Conservation (phyloP, 139 green algal genomes). For the Coccomyxa sp. region DNA sequence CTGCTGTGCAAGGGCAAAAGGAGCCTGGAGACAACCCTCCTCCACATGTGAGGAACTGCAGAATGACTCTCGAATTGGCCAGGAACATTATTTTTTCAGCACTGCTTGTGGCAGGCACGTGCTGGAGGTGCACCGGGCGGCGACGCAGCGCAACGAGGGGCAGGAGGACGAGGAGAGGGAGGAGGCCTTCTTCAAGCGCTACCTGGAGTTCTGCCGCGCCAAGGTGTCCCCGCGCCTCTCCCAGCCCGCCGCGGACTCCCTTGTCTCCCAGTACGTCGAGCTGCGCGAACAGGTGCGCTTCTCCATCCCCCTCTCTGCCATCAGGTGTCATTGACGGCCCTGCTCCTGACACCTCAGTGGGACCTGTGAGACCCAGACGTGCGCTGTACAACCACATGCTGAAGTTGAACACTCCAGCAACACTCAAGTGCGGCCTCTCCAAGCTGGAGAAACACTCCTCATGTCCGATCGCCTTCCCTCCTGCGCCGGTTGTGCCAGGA, state of each 20-base stretch:
- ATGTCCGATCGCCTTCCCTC: too few species aligned
- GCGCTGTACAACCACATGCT: too few species aligned
- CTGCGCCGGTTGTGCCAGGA: too few species aligned
- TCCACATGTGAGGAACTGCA: too few species aligned
- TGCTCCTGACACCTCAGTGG: background rate
- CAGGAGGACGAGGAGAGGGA: constrained; percentile 47
- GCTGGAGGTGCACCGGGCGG: constrained; percentile 60
- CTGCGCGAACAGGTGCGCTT: constrained; percentile 72
- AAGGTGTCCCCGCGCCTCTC: constrained; percentile 74
- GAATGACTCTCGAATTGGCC: too few species aligned
- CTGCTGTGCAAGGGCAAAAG: background rate
- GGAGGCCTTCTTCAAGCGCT: constrained; percentile 81
- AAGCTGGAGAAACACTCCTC: too few species aligned
- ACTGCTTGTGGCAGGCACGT: constrained; percentile 41
- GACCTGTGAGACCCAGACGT: too few species aligned
- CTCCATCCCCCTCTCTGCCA: background rate
- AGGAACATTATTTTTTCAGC: too few species aligned
- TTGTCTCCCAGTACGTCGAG: constrained; percentile 85
- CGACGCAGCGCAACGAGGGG: constrained; percentile 16
- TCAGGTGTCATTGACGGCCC: background rate
- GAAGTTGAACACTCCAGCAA: too few species aligned
- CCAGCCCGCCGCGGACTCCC: constrained; percentile 49
- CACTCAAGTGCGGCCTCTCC: too few species aligned
- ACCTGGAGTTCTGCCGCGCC: constrained; percentile 85
- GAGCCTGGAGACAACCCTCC: background rate